Conservation (phyloP, 768 basidiomycete genomes). For the Calocybe gangraenosa region DNA sequence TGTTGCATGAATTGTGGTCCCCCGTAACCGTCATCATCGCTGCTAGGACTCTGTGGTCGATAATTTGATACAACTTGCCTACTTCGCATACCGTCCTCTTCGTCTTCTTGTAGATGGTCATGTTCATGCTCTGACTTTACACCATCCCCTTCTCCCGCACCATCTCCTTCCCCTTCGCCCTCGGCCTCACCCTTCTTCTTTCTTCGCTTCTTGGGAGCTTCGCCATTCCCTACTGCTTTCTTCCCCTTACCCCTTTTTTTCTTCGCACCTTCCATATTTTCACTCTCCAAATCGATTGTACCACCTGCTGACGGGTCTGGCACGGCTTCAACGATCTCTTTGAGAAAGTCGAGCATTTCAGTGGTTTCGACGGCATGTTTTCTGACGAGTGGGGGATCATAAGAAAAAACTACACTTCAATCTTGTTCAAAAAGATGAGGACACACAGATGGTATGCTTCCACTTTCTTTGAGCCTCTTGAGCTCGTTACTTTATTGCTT, state of each 20-base stretch:
- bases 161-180: constrained; percentile 25
- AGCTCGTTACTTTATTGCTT: constrained; percentile 71
- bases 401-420: not conserved
- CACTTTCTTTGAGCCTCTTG: constrained; percentile 82
- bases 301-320: constrained; percentile 87
- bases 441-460: constrained; percentile 92
- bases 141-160: constrained; percentile 10
- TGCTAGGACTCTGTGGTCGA: constrained; percentile 30
- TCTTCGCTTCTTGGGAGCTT: constrained; percentile 47
- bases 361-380: constrained; percentile 90
- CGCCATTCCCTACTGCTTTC: constrained; percentile 34
- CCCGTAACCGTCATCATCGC: constrained; percentile 40
- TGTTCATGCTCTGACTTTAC: constrained; percentile 21
- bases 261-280: constrained; percentile 46
- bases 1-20: constrained; percentile 39
- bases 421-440: not conserved
- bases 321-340: constrained; percentile 82
- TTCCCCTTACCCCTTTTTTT: constrained; percentile 60
- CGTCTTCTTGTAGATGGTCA: constrained; percentile 25
- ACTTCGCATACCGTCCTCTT: constrained; percentile 13
- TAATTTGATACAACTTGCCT: constrained; percentile 25
- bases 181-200: constrained; percentile 36
- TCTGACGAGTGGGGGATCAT: constrained; percentile 36
- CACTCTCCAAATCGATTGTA: constrained; percentile 67
- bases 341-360: constrained; percentile 90